Percentiles rank a stretch among this genome's conserved stretches.
Evolutionary conservation across 768 basidiomycete genomes (phyloP).

Genomic region (Hericium alpestre): DNA sequence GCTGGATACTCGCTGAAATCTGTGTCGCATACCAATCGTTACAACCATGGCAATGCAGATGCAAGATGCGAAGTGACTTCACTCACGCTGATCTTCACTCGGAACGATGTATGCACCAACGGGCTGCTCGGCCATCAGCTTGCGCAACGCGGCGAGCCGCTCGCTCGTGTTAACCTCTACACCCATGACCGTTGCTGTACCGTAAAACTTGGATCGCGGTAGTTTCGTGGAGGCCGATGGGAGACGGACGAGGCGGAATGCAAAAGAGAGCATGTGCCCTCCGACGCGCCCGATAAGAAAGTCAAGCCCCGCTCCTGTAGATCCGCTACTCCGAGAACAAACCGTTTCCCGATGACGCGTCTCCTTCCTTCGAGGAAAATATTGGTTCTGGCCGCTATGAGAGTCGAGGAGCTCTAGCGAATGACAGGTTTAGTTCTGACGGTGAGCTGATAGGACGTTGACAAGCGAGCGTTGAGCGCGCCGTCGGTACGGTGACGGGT

Average conservation of each 20-base stretch:
- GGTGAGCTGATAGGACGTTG: too few relatives aligned
- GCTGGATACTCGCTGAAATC: constrained; percentile 88
- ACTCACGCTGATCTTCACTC: constrained; percentile 82
- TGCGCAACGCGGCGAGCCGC: constrained; percentile 52
- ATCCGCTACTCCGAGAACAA: too few relatives aligned
- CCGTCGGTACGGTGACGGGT: too few relatives aligned
- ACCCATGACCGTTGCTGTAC: background rate
- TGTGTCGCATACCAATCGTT: constrained; percentile 18
- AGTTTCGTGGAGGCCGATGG: constrained; percentile 2
- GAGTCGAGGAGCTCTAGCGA: too few relatives aligned
- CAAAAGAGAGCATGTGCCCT: background rate
- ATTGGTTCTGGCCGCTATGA: too few relatives aligned
- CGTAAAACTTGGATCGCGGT: constrained; percentile 4
- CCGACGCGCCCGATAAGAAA: background rate
- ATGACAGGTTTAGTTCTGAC: too few relatives aligned
- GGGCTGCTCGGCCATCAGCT: constrained; percentile 52
- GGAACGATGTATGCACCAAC: constrained; percentile 76
- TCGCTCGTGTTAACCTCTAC: constrained; percentile 44
- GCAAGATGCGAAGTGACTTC: constrained; percentile 18
- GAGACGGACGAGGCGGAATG: background rate
- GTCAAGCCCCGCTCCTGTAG: too few relatives aligned
- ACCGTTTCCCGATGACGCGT: too few relatives aligned
- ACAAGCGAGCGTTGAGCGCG: too few relatives aligned
- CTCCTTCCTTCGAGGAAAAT: too few relatives aligned
- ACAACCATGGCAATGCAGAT: constrained; percentile 1